Conservation (phyloP, 2,329 filamentous ascomycete genomes). For the Teratosphaeriaceae sp. region DNA sequence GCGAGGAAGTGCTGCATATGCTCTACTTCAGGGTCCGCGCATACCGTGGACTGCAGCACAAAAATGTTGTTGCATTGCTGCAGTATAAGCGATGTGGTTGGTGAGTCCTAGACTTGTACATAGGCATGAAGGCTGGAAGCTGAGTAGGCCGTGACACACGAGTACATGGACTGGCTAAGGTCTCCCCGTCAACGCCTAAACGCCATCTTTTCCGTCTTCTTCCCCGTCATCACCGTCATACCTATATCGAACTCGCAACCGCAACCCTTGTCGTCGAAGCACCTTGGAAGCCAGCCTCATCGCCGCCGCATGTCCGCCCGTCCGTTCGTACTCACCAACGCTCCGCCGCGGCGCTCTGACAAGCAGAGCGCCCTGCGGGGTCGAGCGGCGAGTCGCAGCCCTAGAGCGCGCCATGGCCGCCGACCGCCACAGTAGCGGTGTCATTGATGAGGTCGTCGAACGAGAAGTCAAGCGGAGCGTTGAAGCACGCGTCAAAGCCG, state of each 20-base stretch:
- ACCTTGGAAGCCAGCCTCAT: not conserved
- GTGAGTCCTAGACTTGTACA: too few relatives aligned
- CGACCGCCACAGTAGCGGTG: slow-evolving; percentile 36
- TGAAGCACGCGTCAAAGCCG: slow-evolving; percentile 29
- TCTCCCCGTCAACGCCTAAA: not conserved
- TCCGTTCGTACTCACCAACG: slow-evolving; percentile 4
- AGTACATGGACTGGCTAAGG: not conserved
- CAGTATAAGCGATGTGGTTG: too few relatives aligned
- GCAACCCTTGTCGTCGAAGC: slow-evolving; percentile 6
- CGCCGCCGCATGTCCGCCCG: not conserved
- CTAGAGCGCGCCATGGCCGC: slow-evolving; percentile 37
- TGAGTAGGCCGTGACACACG: too few relatives aligned
- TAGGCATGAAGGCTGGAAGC: too few relatives aligned
- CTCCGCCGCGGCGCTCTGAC: slow-evolving; percentile 19
- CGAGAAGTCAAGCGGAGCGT: slow-evolving; percentile 26
- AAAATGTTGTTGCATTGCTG: too few relatives aligned
- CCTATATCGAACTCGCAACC: not conserved
- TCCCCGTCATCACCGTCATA: not conserved
- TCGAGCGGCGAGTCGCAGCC: slow-evolving; percentile 42
- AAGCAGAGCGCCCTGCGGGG: slow-evolving; percentile 29
- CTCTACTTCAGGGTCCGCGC: too few relatives aligned
- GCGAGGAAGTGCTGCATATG: too few relatives aligned
- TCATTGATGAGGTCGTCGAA: slow-evolving; percentile 34
- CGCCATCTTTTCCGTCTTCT: not conserved
- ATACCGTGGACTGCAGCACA: too few relatives aligned